Conservation (phyloP, 2,329 filamentous ascomycete genomes). For the Geosmithia flava region DNA sequence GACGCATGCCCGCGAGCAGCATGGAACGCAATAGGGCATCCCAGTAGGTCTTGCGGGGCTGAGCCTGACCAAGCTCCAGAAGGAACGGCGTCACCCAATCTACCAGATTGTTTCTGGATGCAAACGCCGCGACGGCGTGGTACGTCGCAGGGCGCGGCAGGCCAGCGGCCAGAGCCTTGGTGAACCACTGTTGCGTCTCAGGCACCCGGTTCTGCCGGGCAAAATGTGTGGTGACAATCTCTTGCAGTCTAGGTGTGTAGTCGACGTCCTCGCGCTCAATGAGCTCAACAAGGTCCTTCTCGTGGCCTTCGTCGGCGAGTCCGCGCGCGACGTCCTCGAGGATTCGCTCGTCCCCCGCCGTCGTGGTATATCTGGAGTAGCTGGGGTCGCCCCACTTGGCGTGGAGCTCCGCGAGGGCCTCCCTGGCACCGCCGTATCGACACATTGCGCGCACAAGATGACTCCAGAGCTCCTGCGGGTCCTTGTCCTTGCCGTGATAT, state of each 20-base stretch:
- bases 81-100: conserved; percentile 53
- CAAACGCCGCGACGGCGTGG: conserved; percentile 30
- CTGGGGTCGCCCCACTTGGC: conserved; percentile 14
- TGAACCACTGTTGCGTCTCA: conserved; percentile 58
- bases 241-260: conserved; percentile 33
- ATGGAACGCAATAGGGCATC: conserved; percentile 66
- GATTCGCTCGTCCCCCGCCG: conserved; percentile 9
- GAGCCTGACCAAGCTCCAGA: conserved; percentile 31
- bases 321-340: conserved; percentile 31
- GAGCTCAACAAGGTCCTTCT: conserved; percentile 44
- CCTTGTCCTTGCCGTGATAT: conserved; percentile 7
- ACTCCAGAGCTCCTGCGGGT: conserved; percentile 14
- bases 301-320: conserved; percentile 46
- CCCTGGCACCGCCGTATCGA: conserved; percentile 38
- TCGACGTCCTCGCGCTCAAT: conserved; percentile 31
- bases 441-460: conserved; percentile 29
- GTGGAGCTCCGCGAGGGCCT: conserved; percentile 34
- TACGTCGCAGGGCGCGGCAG: conserved; percentile 6
- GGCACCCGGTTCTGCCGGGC: conserved; percentile 41
- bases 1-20: conserved; percentile 52
- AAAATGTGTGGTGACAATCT: conserved; percentile 50
- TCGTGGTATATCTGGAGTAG: conserved; percentile 8
- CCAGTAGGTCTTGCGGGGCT: conserved; percentile 45
- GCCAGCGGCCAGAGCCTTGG: conserved; percentile 20
- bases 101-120: conserved; percentile 43